Evolutionary conservation across 2,329 filamentous ascomycete species (phyloP).

Genomic region (Stachybotrys elegans): DNA sequence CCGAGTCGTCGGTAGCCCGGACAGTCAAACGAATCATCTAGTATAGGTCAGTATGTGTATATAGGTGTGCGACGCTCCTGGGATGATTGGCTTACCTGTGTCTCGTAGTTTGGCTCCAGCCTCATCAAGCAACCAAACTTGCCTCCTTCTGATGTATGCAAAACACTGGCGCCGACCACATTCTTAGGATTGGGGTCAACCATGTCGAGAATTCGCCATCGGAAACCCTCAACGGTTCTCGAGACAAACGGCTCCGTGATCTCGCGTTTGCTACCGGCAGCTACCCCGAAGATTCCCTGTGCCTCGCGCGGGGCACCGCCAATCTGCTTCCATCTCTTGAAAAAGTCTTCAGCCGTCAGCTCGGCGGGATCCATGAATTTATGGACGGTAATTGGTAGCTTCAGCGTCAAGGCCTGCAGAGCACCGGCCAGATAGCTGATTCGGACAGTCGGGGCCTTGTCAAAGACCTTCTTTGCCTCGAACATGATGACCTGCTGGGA

Average conservation of each 20-base stretch:
- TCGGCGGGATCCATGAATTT: constrained; percentile 97
- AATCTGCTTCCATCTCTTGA: constrained; percentile 99
- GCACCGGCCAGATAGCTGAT: constrained; percentile 93
- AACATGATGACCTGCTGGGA: constrained; percentile 94
- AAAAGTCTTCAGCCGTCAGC: constrained; percentile 86
- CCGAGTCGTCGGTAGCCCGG: constrained; percentile 84
- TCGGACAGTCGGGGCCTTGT: constrained; percentile 81
- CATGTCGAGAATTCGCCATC: constrained; percentile 78
- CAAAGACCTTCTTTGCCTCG: constrained; percentile 76
- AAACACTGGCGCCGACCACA: constrained; percentile 83
- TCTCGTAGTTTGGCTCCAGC: constrained; percentile 89
- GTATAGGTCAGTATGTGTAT: constrained; percentile 10
- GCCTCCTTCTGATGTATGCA: constrained; percentile 75
- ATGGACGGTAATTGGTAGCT: constrained; percentile 81
- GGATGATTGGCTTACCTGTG: constrained; percentile 62
- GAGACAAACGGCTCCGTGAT: constrained; percentile 68
- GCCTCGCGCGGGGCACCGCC: constrained; percentile 82
- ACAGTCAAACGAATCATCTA: constrained; percentile 96
- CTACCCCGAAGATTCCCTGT: constrained; percentile 76
- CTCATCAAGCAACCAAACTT: constrained; percentile 93
- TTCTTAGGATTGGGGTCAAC: constrained; percentile 94
- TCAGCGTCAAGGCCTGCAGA: constrained; percentile 85
- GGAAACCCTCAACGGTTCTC: constrained; percentile 74
- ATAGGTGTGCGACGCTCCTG: no score
- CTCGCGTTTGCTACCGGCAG: constrained; percentile 43